These are phyloP conservation scores for Crithidia bombi DNA, from an alignment of 208 protist species.

Conservation along the genomic window DNA sequence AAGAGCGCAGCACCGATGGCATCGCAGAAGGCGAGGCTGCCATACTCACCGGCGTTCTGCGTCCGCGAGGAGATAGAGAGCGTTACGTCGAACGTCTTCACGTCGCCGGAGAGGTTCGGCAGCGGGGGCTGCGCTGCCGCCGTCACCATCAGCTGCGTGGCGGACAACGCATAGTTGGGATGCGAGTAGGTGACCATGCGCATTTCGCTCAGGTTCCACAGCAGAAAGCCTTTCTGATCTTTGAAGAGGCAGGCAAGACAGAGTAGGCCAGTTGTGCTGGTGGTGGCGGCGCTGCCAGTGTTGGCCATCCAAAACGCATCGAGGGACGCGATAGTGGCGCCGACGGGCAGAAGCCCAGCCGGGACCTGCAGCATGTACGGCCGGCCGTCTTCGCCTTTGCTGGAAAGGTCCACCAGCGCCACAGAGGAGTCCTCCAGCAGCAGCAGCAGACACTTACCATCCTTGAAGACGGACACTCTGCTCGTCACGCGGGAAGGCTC, in stretches of 20 bases:
- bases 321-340: slow-evolving; percentile 54
- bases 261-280: slow-evolving; percentile 32
- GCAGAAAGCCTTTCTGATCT: slow-evolving; percentile 65
- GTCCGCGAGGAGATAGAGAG: slow-evolving; percentile 24
- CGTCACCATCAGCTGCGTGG: slow-evolving; percentile 48
- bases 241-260: slow-evolving; percentile 63
- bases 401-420: slow-evolving; percentile 68
- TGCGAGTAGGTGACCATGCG: slow-evolving; percentile 56
- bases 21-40: slow-evolving; percentile 48
- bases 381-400: slow-evolving; percentile 45
- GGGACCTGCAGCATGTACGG: slow-evolving; percentile 64
- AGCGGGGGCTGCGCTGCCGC: slow-evolving; percentile 42
- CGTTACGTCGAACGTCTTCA: slow-evolving; percentile 49
- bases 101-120: slow-evolving; percentile 65
- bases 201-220: slow-evolving; percentile 80
- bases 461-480: slow-evolving; percentile 48
- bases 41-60: slow-evolving; percentile 49
- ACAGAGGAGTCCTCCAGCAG: slow-evolving; percentile 76
- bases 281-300: slow-evolving; percentile 18
- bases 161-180: slow-evolving; percentile 39
- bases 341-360: slow-evolving; percentile 64
- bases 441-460: slow-evolving; percentile 73
- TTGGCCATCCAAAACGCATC: slow-evolving; percentile 71
- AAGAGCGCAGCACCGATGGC: slow-evolving; percentile 47
- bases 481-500: slow-evolving; percentile 39